Conservation (phyloP, 306 rosid genomes). For the Cyclanthera cordifolia region DNA sequence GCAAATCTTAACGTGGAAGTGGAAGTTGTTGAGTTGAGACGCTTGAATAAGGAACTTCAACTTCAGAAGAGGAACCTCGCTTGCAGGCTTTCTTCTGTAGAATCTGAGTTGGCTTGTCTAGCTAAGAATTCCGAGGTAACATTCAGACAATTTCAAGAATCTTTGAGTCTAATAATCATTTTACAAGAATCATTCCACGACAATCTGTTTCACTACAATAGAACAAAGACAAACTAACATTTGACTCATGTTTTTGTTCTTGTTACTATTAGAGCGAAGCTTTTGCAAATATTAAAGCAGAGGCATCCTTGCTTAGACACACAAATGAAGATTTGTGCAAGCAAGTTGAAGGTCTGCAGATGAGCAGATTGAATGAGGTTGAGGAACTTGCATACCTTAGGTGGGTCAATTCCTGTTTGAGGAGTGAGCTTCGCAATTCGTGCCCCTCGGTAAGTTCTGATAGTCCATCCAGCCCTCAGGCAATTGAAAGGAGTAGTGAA, state of each 20-base stretch:
- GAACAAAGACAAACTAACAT: neutral
- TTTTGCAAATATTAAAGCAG: conserved; percentile 75
- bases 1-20: conserved; percentile 43
- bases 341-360: conserved; percentile 92
- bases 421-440: conserved; percentile 70
- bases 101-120: conserved; percentile 49
- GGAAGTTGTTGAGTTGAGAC: conserved; percentile 78
- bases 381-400: conserved; percentile 96
- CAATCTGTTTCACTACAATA: conserved; percentile 7
- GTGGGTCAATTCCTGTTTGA: conserved; percentile 90
- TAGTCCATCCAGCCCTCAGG: conserved; percentile 44
- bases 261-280: conserved; percentile 44
- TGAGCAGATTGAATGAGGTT: conserved; percentile 84
- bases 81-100: conserved; percentile 56
- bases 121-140: conserved; percentile 57
- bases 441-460: conserved; percentile 42
- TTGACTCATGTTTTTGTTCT: neutral
- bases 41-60: conserved; percentile 85
- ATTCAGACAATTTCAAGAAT: neutral
- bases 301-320: conserved; percentile 65
- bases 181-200: neutral
- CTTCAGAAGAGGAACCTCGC: conserved; percentile 77
- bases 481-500: conserved; percentile 36
- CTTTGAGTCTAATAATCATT: too few species aligned
- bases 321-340: conserved; percentile 84